Conservation (phyloP, 345 rosid genomes). For the Nephelium lappaceum region DNA sequence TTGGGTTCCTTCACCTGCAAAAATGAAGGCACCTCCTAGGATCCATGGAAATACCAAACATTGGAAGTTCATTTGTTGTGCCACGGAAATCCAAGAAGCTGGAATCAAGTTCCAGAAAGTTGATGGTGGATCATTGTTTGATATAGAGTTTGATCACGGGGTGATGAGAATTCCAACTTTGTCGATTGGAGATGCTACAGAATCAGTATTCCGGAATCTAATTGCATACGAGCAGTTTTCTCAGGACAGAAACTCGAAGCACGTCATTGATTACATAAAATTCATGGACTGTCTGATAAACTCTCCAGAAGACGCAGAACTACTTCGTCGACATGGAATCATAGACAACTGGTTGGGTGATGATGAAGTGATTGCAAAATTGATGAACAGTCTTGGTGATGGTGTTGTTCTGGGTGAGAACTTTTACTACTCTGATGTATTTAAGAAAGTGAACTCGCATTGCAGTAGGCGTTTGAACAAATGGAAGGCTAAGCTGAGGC, state of each 20-base stretch:
- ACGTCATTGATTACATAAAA: constrained; percentile 8
- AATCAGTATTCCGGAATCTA: constrained; percentile 19
- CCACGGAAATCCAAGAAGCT: constrained; percentile 21
- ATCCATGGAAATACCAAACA: too few species aligned
- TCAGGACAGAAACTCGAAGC: not conserved
- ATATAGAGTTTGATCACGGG: not conserved
- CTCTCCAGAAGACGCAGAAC: constrained; percentile 23
- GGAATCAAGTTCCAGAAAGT: constrained; percentile 16
- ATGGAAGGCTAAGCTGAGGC: too few species aligned
- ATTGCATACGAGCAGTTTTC: constrained; percentile 29
- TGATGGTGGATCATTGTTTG: too few species aligned
- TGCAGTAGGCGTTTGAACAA: too few species aligned
- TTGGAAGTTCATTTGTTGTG: not conserved
- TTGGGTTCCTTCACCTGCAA: not conserved
- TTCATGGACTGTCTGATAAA: constrained; percentile 29
- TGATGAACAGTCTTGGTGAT: too few species aligned
- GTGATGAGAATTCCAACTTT: constrained; percentile 20
- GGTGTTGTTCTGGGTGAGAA: too few species aligned
- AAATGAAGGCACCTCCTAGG: not conserved
- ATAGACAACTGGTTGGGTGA: too few species aligned
- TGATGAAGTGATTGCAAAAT: too few species aligned
- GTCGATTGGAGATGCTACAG: not conserved
- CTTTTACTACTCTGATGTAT: too few species aligned
- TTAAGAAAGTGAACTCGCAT: too few species aligned
- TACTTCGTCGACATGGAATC: not conserved